phyloP scores from a whole-genome alignment of 331 rosid genomes.

The Rhamnella rubrinervis region DNA sequence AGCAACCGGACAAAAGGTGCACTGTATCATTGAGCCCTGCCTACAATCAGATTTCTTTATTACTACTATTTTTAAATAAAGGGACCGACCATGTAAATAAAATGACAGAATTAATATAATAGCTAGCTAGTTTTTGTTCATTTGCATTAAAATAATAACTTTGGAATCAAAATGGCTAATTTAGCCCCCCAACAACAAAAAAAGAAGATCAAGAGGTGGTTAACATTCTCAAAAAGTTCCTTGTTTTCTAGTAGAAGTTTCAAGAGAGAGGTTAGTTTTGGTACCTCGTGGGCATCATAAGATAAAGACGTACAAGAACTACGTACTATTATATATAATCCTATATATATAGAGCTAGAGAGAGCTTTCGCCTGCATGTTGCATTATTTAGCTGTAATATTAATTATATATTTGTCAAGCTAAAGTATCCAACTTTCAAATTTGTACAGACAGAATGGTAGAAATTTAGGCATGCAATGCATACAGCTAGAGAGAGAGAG shows the following conservation, averaged over 20 bases:
- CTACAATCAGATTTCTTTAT: neutral
- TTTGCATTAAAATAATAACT: no score
- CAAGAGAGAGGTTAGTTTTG: neutral
- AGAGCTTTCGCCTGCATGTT: neutral
- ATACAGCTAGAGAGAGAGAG: no score
- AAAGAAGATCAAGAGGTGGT: neutral
- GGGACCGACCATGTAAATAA: constrained; percentile 1
- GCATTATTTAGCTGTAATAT: neutral
- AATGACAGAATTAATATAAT: no score
- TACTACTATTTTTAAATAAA: no score
- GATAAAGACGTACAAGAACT: no score
- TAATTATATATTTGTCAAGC: neutral
- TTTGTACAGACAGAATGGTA: no score
- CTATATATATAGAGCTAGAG: no score
- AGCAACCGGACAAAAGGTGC: constrained; percentile 2
- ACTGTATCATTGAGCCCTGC: neutral
- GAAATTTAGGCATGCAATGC: no score
- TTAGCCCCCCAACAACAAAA: no score
- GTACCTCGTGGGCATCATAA: neutral
- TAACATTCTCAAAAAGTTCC: neutral
- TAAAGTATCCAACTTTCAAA: no score
- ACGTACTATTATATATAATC: no score
- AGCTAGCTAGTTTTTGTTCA: no score
- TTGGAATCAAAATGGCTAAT: neutral
- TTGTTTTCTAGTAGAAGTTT: neutral